These are phyloP conservation scores for Epichloe sylvatica DNA, from an alignment of 2,329 filamentous ascomycete species.

Conservation along the genomic window DNA sequence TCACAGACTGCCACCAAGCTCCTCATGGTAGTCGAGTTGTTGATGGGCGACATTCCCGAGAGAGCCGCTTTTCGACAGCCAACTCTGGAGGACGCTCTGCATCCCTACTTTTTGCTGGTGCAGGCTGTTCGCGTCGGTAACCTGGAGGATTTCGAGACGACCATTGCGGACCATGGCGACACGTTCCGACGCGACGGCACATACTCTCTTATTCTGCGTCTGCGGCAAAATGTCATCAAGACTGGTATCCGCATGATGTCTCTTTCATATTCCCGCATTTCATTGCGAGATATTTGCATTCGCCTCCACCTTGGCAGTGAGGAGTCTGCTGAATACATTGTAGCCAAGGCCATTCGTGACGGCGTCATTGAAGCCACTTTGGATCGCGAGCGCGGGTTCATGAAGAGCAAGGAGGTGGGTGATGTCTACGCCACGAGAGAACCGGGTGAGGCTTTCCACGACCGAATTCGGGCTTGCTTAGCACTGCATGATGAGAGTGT, in stretches of 20 bases:
- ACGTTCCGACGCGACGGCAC: constrained; percentile 88
- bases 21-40: constrained; percentile 85
- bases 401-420: constrained; percentile 95
- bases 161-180: constrained; percentile 66
- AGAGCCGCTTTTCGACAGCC: constrained; percentile 86
- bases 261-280: constrained; percentile 92
- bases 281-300: constrained; percentile 91
- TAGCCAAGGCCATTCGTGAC: constrained; percentile 94
- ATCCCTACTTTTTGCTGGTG: constrained; percentile 87
- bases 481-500: constrained; percentile 93
- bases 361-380: constrained; percentile 92
- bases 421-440: constrained; percentile 94
- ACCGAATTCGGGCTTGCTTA: constrained; percentile 84
- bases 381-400: constrained; percentile 88
- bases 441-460: constrained; percentile 93
- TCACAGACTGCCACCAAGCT: constrained; percentile 94
- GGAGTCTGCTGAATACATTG: constrained; percentile 97
- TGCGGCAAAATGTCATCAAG: constrained; percentile 98
- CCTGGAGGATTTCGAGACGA: constrained; percentile 79
- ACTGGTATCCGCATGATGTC: constrained; percentile 99
- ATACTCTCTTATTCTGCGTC: constrained; percentile 84
- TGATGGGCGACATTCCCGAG: constrained; percentile 98
- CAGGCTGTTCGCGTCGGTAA: constrained; percentile 95
- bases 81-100: constrained; percentile 70
- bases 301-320: constrained; percentile 86